A percentile compares a stretch with the other conserved stretches of the same genome.
These are phyloP conservation scores for Ogataea populi-albae DNA, from an alignment of 805 yeast species.

Conservation along the genomic window DNA sequence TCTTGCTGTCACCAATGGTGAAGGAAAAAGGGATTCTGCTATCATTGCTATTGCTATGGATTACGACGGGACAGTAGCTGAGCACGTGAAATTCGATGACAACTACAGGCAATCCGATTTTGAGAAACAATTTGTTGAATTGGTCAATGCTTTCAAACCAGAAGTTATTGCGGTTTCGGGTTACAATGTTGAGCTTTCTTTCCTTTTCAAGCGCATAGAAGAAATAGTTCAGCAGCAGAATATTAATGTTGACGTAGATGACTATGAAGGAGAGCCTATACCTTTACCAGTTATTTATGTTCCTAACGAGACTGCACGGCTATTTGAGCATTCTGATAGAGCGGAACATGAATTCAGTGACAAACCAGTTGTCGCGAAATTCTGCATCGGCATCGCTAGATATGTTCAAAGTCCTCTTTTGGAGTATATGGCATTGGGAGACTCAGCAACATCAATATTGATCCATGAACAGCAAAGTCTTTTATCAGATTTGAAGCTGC, in stretches of 20 bases:
- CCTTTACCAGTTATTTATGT: slow-evolving; percentile 73
- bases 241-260: slow-evolving; percentile 50
- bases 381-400: slow-evolving; percentile 86
- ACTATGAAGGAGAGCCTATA: slow-evolving; percentile 31
- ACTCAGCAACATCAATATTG: slow-evolving; percentile 64
- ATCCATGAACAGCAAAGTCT: slow-evolving; percentile 70
- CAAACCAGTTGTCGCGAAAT: slow-evolving; percentile 73
- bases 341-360: slow-evolving; percentile 81
- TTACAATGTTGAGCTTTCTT: slow-evolving; percentile 68
- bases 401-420: slow-evolving; percentile 89
- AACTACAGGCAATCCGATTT: slow-evolving; percentile 67
- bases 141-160: slow-evolving; percentile 66
- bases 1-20: slow-evolving; percentile 79
- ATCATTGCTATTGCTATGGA: slow-evolving; percentile 77
- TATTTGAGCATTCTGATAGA: slow-evolving; percentile 75
- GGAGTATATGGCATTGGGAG: slow-evolving; percentile 80
- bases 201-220: slow-evolving; percentile 53
- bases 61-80: slow-evolving; percentile 76
- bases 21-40: slow-evolving; percentile 83
- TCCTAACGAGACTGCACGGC: slow-evolving; percentile 88
- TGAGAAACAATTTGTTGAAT: slow-evolving; percentile 55
- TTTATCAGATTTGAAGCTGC: slow-evolving; percentile 59
- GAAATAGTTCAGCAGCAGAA: slow-evolving; percentile 56
- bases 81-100: slow-evolving; percentile 73
- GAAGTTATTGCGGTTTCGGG: slow-evolving; percentile 93